Percentiles rank a stretch among this genome's conserved stretches.
phyloP scores from a whole-genome alignment of 129 eudicot species.

The Escallonia rubra region DNA sequence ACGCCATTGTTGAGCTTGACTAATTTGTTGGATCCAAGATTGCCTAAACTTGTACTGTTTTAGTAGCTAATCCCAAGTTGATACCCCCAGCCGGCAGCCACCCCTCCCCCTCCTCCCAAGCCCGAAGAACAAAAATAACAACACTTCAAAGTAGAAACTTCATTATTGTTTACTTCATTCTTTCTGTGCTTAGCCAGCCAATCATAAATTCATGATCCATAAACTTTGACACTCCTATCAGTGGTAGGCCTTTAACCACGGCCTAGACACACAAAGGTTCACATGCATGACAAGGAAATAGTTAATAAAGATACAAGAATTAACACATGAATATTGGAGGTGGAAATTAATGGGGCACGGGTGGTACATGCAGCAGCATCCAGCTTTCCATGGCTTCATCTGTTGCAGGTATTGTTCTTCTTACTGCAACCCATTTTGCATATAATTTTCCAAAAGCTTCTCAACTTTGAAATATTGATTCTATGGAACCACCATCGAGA shows the following conservation, averaged over 20 bases:
- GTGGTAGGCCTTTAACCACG: neutral
- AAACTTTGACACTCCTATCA: neutral
- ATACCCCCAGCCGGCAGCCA: no score
- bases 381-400: constrained; percentile 21
- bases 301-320: neutral
- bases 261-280: neutral
- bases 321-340: constrained; percentile 3
- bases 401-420: constrained; percentile 23
- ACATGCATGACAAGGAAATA: neutral
- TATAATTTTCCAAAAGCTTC: constrained; percentile 38
- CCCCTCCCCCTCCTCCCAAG: no score
- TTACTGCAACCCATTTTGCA: neutral
- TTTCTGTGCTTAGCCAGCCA: no score
- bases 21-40: no score
- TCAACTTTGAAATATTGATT: constrained; percentile 13
- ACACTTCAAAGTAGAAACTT: no score
- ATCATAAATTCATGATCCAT: no score
- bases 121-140: no score
- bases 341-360: constrained; percentile 37
- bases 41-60: no score
- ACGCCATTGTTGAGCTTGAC: no score
- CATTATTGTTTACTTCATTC: no score
- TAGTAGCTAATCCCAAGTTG: no score
- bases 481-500: constrained; percentile 32
- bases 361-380: constrained; percentile 36